Evolutionary conservation across 2,329 filamentous ascomycete genomes (phyloP), one percentile per base, ranked within the genome.

Genomic region (Didymella segeticola): DNA sequence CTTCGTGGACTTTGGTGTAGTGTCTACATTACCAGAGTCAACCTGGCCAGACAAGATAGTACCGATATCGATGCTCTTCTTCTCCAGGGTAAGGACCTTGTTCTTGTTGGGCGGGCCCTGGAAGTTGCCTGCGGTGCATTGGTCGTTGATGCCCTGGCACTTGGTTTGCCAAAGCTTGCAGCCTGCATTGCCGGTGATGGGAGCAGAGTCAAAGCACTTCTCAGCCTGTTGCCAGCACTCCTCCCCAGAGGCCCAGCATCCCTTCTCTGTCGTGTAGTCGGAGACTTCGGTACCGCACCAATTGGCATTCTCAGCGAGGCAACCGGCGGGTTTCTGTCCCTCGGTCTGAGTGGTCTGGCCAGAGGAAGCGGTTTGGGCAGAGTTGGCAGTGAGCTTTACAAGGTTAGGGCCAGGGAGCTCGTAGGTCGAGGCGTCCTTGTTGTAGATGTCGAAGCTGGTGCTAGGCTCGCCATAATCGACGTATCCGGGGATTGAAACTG

Each of bases 281-380:
- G 82, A 70, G 1, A 90, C 79, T 66, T 89, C 82, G 54, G 80
- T 77, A 45, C 82, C 87, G 73, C 86, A 89, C 88, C 88, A 91
- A 76, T 91, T 90, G 53, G 78, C 88, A 68, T 89, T 90, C 67
- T 85, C 84, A 55, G 87, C 67, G 30, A 89, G 76, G 67, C 85
- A 89, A 62, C 79, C 75, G 1, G 66, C 48, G 0, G 87, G 87
- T 46, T 85, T 77, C 11, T 80, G 71, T 11, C 85, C 86, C 33
- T 80, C 76, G 3, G 66, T 73, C 58, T 82, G 79, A 3, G 61
- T 61, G 36, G 52, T 62, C 53, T 56, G 56, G 25, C 47, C 46
- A 2, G 48, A 43, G 23, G 50, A 27, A 37, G 52, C 53, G 14
- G 50, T 57, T 31, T 47, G 46, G 12, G 53, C 47, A 26, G 60